Percentiles rank a stretch among this genome's conserved stretches.
Evolutionary conservation across 73 alveolate genomes (phyloP).

Genomic region (Blepharisma japonicum): DNA sequence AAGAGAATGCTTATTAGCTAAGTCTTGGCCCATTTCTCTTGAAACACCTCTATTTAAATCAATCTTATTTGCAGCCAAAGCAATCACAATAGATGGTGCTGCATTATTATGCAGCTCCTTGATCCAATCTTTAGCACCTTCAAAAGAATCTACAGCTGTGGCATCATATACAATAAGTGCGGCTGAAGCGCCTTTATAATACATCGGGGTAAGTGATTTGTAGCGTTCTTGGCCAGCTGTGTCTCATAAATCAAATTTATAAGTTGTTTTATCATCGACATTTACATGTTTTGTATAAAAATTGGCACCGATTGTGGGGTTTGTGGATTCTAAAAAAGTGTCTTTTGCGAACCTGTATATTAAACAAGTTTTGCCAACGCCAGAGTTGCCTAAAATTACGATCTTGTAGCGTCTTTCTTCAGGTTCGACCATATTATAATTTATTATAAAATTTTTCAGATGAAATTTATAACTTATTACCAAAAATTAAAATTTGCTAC

Average conservation of each 20-base stretch:
- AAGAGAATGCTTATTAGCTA: slow-evolving; percentile 3
- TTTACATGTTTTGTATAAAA: slow-evolving; percentile 55
- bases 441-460: no score
- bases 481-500: slow-evolving; percentile 31
- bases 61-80: slow-evolving; percentile 52
- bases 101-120: slow-evolving; percentile 51
- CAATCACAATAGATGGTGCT: slow-evolving; percentile 42
- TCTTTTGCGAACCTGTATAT: slow-evolving; percentile 27
- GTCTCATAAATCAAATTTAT: slow-evolving; percentile 73
- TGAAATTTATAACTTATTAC: not conserved
- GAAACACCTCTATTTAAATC: slow-evolving; percentile 37
- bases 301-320: slow-evolving; percentile 76
- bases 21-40: not conserved
- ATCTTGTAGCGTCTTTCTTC: slow-evolving; percentile 26
- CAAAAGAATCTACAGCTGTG: slow-evolving; percentile 50
- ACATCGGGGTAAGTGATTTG: slow-evolving; percentile 59
- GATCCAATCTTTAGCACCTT: slow-evolving; percentile 48
- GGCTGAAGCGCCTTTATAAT: slow-evolving; percentile 70
- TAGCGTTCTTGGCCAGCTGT: slow-evolving; percentile 85
- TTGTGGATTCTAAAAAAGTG: slow-evolving; percentile 25
- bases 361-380: slow-evolving; percentile 31
- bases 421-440: not conserved
- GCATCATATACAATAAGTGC: slow-evolving; percentile 69
- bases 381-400: slow-evolving; percentile 20
- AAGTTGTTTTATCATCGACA: slow-evolving; percentile 38